A percentile compares a stretch with the other conserved stretches of the same genome.
Conservation (phyloP, 2,329 filamentous ascomycete genomes). For the Zarea fungicola region DNA sequence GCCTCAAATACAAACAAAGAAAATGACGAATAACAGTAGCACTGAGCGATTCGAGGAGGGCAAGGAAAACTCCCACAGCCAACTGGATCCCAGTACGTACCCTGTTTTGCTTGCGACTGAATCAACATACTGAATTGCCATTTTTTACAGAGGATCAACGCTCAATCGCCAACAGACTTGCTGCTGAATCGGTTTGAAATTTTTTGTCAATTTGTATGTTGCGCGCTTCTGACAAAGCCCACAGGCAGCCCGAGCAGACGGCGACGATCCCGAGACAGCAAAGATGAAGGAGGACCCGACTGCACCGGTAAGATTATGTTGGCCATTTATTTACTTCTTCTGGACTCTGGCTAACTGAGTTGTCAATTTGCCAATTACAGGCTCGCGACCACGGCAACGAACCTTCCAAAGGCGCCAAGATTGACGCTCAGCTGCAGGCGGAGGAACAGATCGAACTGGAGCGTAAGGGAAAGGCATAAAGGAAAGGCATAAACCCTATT, state of each 20-base stretch:
- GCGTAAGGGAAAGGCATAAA: constrained; percentile 46
- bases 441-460: constrained; percentile 58
- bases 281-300: constrained; percentile 50
- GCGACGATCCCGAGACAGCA: constrained; percentile 30
- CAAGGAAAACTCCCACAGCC: constrained; percentile 57
- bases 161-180: constrained; percentile 62
- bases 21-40: constrained; percentile 1
- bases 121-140: constrained; percentile 14
- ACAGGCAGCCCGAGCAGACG: not conserved
- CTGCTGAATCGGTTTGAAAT: constrained; percentile 46
- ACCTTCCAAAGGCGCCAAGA: constrained; percentile 61
- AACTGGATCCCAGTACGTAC: constrained; percentile 61
- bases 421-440: constrained; percentile 58
- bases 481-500: not conserved
- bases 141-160: constrained; percentile 53
- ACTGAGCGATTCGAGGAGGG: constrained; percentile 57
- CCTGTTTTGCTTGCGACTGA: too few relatives aligned
- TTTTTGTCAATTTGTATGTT: not conserved
- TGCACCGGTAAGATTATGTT: constrained; percentile 34
- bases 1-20: too few relatives aligned
- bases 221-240: not conserved
- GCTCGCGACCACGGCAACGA: constrained; percentile 61
- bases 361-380: constrained; percentile 22
- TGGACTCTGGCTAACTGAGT: not conserved
- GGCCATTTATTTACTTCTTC: not conserved